These are phyloP conservation scores for Penicillium olsonii DNA, from an alignment of 2,329 filamentous ascomycete genomes.

Conservation along the genomic window DNA sequence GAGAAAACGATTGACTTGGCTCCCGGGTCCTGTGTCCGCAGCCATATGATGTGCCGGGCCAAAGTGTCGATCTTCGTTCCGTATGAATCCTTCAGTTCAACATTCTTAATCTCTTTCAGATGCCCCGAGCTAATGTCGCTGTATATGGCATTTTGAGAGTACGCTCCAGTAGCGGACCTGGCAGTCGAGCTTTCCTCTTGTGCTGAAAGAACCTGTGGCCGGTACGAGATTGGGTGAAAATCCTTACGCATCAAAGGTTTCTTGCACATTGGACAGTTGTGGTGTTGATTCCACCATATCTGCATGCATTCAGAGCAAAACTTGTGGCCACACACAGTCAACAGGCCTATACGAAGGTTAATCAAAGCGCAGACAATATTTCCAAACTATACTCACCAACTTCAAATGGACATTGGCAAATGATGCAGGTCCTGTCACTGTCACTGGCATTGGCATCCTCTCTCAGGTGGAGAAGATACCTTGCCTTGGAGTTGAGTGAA, in stretches of 20 bases:
- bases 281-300: conserved; percentile 73
- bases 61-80: conserved; percentile 89
- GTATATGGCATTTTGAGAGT: conserved; percentile 64
- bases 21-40: conserved; percentile 79
- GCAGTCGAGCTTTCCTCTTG: conserved; percentile 53
- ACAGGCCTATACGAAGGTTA: conserved; percentile 33
- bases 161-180: conserved; percentile 32
- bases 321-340: conserved; percentile 84
- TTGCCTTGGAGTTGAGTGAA: conserved; percentile 68
- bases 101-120: conserved; percentile 76
- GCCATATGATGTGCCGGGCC: conserved; percentile 78
- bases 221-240: conserved; percentile 83
- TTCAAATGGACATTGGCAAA: conserved; percentile 77
- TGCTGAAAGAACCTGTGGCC: conserved; percentile 70
- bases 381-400: conserved; percentile 63
- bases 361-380: not conserved
- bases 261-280: conserved; percentile 85
- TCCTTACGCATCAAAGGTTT: conserved; percentile 63
- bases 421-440: conserved; percentile 71
- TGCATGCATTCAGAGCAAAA: conserved; percentile 88
- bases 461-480: conserved; percentile 68
- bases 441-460: conserved; percentile 65
- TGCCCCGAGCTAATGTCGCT: conserved; percentile 70
- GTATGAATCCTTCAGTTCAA: conserved; percentile 73
- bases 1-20: conserved; percentile 94